A percentile compares a stretch with the other conserved stretches of the same genome.
These are phyloP conservation scores for Fraxinus anomala DNA, from an alignment of 257 asterid genomes.

Conservation along the genomic window DNA sequence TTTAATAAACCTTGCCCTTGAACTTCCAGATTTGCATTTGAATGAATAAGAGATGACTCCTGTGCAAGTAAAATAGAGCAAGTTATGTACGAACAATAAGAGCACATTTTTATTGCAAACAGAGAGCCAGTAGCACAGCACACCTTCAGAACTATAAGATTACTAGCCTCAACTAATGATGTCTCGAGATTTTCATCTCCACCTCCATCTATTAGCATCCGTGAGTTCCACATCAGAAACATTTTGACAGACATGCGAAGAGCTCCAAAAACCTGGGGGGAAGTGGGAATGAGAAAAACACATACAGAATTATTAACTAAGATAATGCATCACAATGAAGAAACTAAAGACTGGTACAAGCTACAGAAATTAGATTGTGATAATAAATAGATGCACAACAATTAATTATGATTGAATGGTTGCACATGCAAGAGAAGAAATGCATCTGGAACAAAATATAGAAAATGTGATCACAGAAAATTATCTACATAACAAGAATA, in stretches of 20 bases:
- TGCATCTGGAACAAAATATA: not conserved
- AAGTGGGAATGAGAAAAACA: slow-evolving; percentile 23
- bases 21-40: slow-evolving; percentile 94
- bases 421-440: not conserved
- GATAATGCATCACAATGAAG: slow-evolving; percentile 11
- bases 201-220: slow-evolving; percentile 93
- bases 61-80: slow-evolving; percentile 37
- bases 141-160: slow-evolving; percentile 94
- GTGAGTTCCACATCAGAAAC: slow-evolving; percentile 96
- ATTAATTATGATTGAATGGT: not conserved
- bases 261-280: slow-evolving; percentile 91
- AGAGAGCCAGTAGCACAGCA: slow-evolving; percentile 30
- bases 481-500: not conserved
- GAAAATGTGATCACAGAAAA: not conserved
- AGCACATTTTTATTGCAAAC: slow-evolving; percentile 23
- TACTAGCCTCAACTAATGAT: slow-evolving; percentile 95
- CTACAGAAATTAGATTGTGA: not conserved
- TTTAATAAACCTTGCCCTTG: slow-evolving; percentile 94
- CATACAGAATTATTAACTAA: not conserved
- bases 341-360: slow-evolving; percentile 17
- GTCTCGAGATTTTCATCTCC: slow-evolving; percentile 98
- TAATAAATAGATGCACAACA: not conserved
- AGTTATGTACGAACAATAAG: slow-evolving; percentile 19
- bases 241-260: slow-evolving; percentile 99
- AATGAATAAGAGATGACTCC: slow-evolving; percentile 88